Evolutionary conservation across 306 rosid genomes (phyloP).

Genomic region (Hippophae gyantsensis): DNA sequence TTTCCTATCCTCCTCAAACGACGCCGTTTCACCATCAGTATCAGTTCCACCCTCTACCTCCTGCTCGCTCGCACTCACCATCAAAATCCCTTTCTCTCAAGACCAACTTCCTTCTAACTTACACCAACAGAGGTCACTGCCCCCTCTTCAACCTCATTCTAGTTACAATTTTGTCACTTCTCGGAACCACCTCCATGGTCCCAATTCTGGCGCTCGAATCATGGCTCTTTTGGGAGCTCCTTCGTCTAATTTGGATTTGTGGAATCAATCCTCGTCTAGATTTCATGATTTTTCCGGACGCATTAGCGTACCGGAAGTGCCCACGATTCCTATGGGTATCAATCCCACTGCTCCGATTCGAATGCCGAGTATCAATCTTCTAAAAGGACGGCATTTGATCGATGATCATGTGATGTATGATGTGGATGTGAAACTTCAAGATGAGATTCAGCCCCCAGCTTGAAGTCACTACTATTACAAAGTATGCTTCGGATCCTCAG

Average conservation of each 20-base stretch:
- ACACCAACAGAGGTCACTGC: conserved; percentile 57
- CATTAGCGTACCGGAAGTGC: conserved; percentile 4
- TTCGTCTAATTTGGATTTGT: conserved; percentile 23
- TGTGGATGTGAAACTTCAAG: conserved; percentile 59
- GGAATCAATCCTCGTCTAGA: conserved; percentile 16
- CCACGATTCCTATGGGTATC: conserved; percentile 27
- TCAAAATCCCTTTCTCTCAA: conserved; percentile 30
- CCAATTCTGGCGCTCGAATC: conserved; percentile 74
- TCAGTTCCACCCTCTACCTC: conserved; percentile 20
- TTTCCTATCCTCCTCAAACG: conserved; percentile 48
- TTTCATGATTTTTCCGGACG: conserved; percentile 18
- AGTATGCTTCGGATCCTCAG: conserved; percentile 91
- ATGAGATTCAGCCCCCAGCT: conserved; percentile 97
- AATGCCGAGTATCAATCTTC: conserved; percentile 70
- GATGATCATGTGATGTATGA: conserved; percentile 74
- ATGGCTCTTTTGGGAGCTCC: conserved; percentile 70
- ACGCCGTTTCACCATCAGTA: conserved; percentile 41
- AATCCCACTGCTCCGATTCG: conserved; percentile 40
- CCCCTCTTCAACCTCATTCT: conserved; percentile 59
- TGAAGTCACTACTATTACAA: conserved; percentile 87
- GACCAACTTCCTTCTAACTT: conserved; percentile 32
- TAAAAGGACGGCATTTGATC: conserved; percentile 64
- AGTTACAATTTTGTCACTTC: conserved; percentile 24
- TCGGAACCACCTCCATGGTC: conserved; percentile 7
- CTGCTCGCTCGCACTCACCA: conserved; percentile 17